phyloP scores from a whole-genome alignment of 2,329 filamentous ascomycete genomes.

The Monosporascus sp. region DNA sequence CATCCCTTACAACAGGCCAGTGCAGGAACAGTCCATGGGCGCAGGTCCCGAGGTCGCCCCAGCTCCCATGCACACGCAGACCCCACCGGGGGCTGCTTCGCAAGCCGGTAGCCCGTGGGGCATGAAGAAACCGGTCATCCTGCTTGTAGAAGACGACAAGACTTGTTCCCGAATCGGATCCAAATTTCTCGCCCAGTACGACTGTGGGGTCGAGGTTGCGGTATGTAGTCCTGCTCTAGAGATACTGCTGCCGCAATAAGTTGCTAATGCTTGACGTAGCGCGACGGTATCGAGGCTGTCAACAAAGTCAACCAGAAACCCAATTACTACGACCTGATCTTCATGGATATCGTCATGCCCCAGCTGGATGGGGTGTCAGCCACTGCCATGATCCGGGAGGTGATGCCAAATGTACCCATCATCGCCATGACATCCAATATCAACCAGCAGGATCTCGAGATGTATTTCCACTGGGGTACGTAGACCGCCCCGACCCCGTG shows the following conservation, averaged over 20 bases:
- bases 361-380: constrained; percentile 92
- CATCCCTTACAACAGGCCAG: constrained; percentile 78
- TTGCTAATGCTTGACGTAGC: constrained; percentile 40
- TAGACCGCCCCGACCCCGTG: constrained; percentile 3
- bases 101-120: constrained; percentile 50
- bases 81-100: constrained; percentile 20
- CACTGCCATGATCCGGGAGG: constrained; percentile 86
- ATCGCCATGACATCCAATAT: constrained; percentile 99
- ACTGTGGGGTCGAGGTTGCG: constrained; percentile 62
- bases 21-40: constrained; percentile 41
- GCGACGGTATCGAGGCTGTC: constrained; percentile 86
- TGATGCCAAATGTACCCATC: constrained; percentile 76
- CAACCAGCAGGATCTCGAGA: constrained; percentile 88
- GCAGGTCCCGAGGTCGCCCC: constrained; percentile 35
- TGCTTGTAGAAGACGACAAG: constrained; percentile 81
- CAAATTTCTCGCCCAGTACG: constrained; percentile 61
- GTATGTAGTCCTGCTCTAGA: constrained; percentile 38
- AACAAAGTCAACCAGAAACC: constrained; percentile 63
- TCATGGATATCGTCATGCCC: constrained; percentile 98
- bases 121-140: constrained; percentile 65
- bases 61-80: constrained; percentile 30
- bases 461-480: constrained; percentile 95
- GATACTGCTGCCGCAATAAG: not conserved
- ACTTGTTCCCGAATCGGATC: constrained; percentile 63
- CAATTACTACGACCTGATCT: constrained; percentile 59